These are phyloP conservation scores for Melocanna baccifera DNA, from an alignment of 176 grass and related monocot genomes.

Conservation along the genomic window DNA sequence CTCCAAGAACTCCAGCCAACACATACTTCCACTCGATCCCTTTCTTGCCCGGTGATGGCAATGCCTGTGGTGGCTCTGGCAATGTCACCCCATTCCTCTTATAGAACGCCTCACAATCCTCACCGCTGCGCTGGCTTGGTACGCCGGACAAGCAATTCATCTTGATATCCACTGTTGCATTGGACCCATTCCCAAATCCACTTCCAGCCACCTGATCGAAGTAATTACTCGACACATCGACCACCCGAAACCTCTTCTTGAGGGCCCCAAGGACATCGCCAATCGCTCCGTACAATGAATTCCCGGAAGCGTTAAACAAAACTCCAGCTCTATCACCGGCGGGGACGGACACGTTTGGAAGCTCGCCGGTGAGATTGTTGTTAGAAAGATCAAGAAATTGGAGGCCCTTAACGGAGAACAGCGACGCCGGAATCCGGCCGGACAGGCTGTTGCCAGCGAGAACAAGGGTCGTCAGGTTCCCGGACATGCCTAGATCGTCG, in stretches of 20 bases:
- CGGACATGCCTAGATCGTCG: conserved; percentile 45
- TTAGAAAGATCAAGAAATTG: conserved; percentile 56
- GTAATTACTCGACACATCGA: conserved; percentile 75
- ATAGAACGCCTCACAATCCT: conserved; percentile 67
- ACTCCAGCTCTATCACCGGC: background rate
- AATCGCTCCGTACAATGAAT: conserved; percentile 61
- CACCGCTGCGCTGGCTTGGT: conserved; percentile 47
- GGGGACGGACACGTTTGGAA: conserved; percentile 11
- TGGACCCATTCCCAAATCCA: conserved; percentile 5
- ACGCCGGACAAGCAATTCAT: conserved; percentile 61
- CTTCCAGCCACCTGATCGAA: conserved; percentile 30
- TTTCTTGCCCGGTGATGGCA: conserved; percentile 16
- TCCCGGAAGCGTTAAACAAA: conserved; percentile 65
- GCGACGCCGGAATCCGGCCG: conserved; percentile 44
- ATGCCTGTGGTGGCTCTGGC: conserved; percentile 23
- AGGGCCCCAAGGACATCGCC: conserved; percentile 26
- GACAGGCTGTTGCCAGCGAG: conserved; percentile 59
- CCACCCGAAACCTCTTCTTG: conserved; percentile 48
- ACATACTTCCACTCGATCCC: conserved; percentile 45
- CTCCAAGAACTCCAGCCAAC: conserved; percentile 50
- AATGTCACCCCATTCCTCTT: conserved; percentile 26
- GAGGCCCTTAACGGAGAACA: conserved; percentile 48
- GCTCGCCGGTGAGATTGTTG: conserved; percentile 66
- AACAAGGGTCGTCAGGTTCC: conserved; percentile 49
- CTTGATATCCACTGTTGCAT: background rate